Base-by-base conservation (phyloP, 768 basidiomycete genomes). In the Lepiota brunneoincarnata region DNA sequence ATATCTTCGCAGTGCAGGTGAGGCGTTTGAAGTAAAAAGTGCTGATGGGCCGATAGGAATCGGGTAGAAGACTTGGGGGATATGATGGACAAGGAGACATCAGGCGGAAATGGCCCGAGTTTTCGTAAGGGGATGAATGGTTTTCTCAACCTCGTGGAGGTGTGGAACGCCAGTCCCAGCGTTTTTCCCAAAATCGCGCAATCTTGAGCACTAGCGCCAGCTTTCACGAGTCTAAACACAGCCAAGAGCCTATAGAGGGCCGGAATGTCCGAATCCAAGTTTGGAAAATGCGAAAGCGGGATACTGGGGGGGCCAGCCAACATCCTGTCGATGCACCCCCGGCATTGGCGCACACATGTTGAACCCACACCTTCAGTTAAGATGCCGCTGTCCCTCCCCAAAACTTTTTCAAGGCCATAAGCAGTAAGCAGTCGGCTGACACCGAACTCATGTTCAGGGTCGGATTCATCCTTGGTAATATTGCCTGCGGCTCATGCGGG, bases 401-500 rank as follows among this genome's bases (percentile, higher is more conserved):
- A 53, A 31, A 46, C 17, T 38, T 37, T 54, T 37, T 36, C 35
- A 23, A 37, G 35, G 34, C 36, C 42, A 52, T 24, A 20, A 17
- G 36, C 17, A 46, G 37, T 18, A 17, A 46, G 52, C 28, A 31
- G 31, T 10, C 31, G 31, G 31, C 31, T 15, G 17, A 20, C 26
- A 46, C 46, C 43, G 14, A n/a, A 38, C 52, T 46, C 52, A 18
- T 54, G 53, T 41, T 21, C 39, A 54, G 53, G 46, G 46, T 54
- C 45, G 46, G 34, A 18, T 36, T 15, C 20, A 14, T 47, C 20
- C 39, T 40, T n/a, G 40, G 24, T 11, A 40, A 42, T 26, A 50
- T 37, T 28, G 24, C 26, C 24, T 31, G n/a, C 40, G 17, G 11
- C 39, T 26, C 41, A 31, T 37, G 38, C 17, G 26, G 28, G 39